These are phyloP conservation scores for Coemansia reversa DNA, from an alignment of 192 early-diverging fungal species.

Conservation along the genomic window DNA sequence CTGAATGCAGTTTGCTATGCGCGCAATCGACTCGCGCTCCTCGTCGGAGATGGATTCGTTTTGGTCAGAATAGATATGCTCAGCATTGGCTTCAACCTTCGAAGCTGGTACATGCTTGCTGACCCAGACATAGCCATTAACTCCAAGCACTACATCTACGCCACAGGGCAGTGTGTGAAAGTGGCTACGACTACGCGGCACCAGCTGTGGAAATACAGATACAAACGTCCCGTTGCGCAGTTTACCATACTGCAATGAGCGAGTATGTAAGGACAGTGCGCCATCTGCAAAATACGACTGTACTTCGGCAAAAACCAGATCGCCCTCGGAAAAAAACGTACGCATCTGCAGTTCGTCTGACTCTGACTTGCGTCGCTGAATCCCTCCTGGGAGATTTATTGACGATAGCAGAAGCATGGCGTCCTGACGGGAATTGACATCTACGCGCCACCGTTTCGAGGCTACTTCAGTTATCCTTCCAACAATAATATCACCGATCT, in stretches of 20 bases:
- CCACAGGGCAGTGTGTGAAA: slow-evolving; percentile 90
- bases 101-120: slow-evolving; percentile 68
- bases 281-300: slow-evolving; percentile 87
- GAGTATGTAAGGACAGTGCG: slow-evolving; percentile 82
- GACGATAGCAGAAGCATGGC: slow-evolving; percentile 83
- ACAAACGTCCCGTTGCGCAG: slow-evolving; percentile 79
- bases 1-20: slow-evolving; percentile 83
- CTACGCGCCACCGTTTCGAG: slow-evolving; percentile 92
- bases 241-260: slow-evolving; percentile 89
- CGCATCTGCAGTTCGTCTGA: slow-evolving; percentile 97
- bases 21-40: slow-evolving; percentile 82
- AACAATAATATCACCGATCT: slow-evolving; percentile 96
- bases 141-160: slow-evolving; percentile 88
- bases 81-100: slow-evolving; percentile 71
- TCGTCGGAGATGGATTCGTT: slow-evolving; percentile 80
- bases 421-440: slow-evolving; percentile 86
- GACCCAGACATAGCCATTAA: slow-evolving; percentile 98
- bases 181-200: slow-evolving; percentile 92
- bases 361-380: slow-evolving; percentile 93
- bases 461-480: slow-evolving; percentile 90
- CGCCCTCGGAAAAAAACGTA: slow-evolving; percentile 90
- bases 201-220: slow-evolving; percentile 79
- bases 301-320: slow-evolving; percentile 89
- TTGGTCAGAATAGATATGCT: slow-evolving; percentile 80
- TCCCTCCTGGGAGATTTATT: slow-evolving; percentile 91